phyloP scores from a whole-genome alignment of 441 rosid species.

The Mallotus japonicus region DNA sequence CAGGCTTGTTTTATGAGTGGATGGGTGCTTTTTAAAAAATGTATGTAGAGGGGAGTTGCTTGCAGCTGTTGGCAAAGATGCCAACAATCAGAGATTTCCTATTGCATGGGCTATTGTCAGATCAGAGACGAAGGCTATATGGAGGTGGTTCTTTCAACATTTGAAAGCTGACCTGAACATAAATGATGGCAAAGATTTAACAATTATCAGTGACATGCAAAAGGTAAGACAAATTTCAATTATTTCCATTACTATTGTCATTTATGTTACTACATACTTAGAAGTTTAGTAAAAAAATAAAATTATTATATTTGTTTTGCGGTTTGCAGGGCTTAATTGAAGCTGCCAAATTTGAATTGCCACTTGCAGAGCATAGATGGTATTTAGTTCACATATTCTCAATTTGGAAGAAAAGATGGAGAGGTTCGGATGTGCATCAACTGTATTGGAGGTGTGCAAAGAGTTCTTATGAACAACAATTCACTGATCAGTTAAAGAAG shows the following conservation, averaged over 20 bases:
- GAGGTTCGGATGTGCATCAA: neutral
- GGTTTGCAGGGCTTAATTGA: neutral
- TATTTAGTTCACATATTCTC: neutral
- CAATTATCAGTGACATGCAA: neutral
- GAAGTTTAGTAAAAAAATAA: no score
- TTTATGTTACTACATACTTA: no score
- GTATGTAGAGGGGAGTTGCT: neutral
- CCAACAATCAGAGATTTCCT: neutral
- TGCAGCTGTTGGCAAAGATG: neutral
- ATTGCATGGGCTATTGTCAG: neutral
- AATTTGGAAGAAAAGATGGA: neutral
- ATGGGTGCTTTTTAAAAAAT: neutral
- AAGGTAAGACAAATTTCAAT: neutral
- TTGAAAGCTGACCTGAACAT: neutral
- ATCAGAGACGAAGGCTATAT: neutral
- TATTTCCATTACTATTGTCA: no score
- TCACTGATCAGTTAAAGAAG: neutral
- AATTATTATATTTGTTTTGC: no score
- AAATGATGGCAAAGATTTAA: no score
- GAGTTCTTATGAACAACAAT: neutral
- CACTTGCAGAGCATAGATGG: neutral
- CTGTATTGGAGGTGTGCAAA: neutral
- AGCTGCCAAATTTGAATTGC: neutral
- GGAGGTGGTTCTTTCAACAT: neutral
- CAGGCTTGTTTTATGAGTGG: neutral